Evolutionary conservation across 352 stramenopile species (phyloP).

Genomic region (Phytophthora capsici): DNA sequence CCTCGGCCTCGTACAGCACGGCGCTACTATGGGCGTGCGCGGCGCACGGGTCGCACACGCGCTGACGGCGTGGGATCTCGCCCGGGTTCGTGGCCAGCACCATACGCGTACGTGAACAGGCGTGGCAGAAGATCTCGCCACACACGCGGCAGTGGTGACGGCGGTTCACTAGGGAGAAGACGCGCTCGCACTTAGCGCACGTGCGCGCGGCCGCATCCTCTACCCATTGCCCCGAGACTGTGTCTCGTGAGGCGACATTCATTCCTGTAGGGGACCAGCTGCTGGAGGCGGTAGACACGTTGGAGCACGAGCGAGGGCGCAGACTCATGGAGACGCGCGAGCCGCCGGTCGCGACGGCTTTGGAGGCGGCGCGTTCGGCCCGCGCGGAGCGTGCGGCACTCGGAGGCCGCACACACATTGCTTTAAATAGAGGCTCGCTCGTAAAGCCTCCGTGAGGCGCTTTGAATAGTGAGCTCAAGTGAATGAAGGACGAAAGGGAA

Average conservation of each 20-base stretch:
- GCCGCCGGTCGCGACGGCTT: slow-evolving; percentile 19
- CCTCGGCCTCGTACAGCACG: slow-evolving; percentile 67
- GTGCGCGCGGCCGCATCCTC: slow-evolving; percentile 57
- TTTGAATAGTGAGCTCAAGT: slow-evolving; percentile 38
- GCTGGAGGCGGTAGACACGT: slow-evolving; percentile 71
- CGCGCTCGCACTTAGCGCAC: slow-evolving; percentile 74
- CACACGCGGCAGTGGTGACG: slow-evolving; percentile 87
- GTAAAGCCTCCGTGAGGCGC: slow-evolving; percentile 6
- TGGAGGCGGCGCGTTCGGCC: slow-evolving; percentile 30
- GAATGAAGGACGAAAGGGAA: slow-evolving; percentile 14
- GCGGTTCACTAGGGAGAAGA: slow-evolving; percentile 78
- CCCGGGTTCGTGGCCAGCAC: slow-evolving; percentile 72
- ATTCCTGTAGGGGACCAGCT: slow-evolving; percentile 66
- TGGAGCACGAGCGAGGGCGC: slow-evolving; percentile 62
- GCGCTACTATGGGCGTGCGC: slow-evolving; percentile 66
- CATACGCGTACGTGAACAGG: slow-evolving; percentile 82
- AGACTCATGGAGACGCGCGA: slow-evolving; percentile 19
- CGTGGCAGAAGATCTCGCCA: slow-evolving; percentile 84
- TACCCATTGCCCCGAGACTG: slow-evolving; percentile 74
- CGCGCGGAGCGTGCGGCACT: slow-evolving; percentile 36
- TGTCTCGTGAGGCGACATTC: slow-evolving; percentile 48
- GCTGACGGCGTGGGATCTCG: slow-evolving; percentile 72
- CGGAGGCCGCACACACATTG: slow-evolving; percentile 57
- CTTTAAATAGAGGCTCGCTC: slow-evolving; percentile 22
- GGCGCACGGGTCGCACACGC: slow-evolving; percentile 76